Percentiles rank a stretch among this genome's conserved stretches.
These are phyloP conservation scores for Fagopyrum homotropicum DNA, from an alignment of 148 eudicot species.

Conservation along the genomic window DNA sequence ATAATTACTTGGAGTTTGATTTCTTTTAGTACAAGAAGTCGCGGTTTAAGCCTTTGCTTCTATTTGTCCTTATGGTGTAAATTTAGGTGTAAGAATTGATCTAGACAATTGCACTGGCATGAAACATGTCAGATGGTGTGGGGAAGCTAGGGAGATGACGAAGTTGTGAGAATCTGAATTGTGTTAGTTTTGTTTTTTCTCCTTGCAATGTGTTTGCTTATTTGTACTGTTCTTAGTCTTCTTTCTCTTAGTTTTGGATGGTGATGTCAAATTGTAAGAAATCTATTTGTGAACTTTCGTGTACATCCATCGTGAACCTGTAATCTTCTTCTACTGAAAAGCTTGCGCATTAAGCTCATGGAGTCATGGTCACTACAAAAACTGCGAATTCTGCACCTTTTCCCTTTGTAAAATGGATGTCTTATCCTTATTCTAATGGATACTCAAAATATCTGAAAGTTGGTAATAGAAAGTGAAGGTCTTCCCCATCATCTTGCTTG, in stretches of 20 bases:
- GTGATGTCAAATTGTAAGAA: neutral
- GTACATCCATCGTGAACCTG: slow-evolving; percentile 1
- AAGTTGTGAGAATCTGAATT: neutral
- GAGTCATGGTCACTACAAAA: too few relatives aligned
- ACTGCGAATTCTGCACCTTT: too few relatives aligned
- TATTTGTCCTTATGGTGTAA: neutral
- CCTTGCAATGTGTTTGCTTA: neutral
- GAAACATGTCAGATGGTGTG: neutral
- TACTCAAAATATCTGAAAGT: too few relatives aligned
- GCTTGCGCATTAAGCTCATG: neutral
- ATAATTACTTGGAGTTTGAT: slow-evolving; percentile 49
- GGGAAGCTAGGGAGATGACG: slow-evolving; percentile 6
- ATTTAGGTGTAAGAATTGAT: neutral
- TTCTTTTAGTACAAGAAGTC: slow-evolving; percentile 26
- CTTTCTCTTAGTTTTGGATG: neutral
- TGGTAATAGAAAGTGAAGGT: too few relatives aligned
- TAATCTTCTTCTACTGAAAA: neutral
- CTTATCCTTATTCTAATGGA: too few relatives aligned
- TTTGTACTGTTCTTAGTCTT: neutral
- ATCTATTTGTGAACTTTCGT: neutral
- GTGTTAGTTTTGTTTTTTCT: neutral
- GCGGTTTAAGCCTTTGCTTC: neutral
- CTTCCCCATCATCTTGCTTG: too few relatives aligned
- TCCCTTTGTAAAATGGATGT: too few relatives aligned
- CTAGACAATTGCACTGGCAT: neutral